These are phyloP conservation scores for Calonectria pteridis DNA, from an alignment of 2,329 filamentous ascomycete genomes.

Conservation along the genomic window DNA sequence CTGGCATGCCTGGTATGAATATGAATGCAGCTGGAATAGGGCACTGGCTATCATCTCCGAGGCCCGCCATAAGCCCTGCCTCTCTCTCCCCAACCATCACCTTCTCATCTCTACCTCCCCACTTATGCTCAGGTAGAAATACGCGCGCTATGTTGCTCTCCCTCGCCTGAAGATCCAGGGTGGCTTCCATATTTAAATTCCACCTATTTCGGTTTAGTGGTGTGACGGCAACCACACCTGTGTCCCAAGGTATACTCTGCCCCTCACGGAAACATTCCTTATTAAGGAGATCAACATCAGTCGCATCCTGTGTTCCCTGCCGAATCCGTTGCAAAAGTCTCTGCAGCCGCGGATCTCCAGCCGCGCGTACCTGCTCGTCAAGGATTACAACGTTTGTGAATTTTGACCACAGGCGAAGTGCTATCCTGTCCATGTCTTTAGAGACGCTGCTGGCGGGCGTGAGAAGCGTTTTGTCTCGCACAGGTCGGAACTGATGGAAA, in stretches of 20 bases:
- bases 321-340: neutral
- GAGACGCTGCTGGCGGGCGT: no score
- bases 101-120: neutral
- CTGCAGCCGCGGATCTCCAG: neutral
- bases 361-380: neutral
- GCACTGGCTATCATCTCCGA: neutral
- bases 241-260: neutral
- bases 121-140: neutral
- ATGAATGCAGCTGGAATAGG: neutral
- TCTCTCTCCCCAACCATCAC: neutral
- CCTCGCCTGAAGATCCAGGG: neutral
- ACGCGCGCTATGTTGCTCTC: neutral
- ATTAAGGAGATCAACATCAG: neutral
- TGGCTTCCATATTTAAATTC: neutral
- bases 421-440: neutral
- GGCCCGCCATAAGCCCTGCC: neutral
- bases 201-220: neutral
- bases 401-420: neutral
- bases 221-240: neutral
- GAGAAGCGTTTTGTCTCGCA: neutral
- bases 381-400: constrained; percentile 9
- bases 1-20: no score
- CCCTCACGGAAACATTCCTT: neutral
- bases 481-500: neutral
- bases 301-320: neutral